Conservation (phyloP, 2,329 filamentous ascomycete species). For the Conoideocrella luteorostrata region DNA sequence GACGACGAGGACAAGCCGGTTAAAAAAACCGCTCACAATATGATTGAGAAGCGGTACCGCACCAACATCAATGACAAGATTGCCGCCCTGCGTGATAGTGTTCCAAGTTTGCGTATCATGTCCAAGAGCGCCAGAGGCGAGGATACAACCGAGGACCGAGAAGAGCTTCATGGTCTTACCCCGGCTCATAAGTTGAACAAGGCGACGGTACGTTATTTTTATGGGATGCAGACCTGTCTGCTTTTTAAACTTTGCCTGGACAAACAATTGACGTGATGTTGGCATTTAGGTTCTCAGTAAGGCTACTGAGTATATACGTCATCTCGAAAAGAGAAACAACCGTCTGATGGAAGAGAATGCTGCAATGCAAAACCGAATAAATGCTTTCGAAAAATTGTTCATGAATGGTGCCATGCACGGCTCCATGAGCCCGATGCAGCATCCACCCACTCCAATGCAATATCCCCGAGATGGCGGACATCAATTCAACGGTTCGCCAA, state of each 20-base stretch:
- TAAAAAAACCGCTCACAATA: conserved; percentile 96
- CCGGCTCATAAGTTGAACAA: conserved; percentile 95
- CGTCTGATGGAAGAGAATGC: conserved; percentile 75
- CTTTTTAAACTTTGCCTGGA: neutral
- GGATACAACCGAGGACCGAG: conserved; percentile 65
- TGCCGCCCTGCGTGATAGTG: conserved; percentile 81
- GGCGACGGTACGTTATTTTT: conserved; percentile 60
- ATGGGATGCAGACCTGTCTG: neutral
- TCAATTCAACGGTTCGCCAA: conserved; percentile 38
- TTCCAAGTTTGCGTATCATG: conserved; percentile 83
- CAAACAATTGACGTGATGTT: neutral
- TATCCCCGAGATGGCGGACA: conserved; percentile 39
- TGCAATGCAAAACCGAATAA: conserved; percentile 70
- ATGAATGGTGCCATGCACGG: conserved; percentile 67
- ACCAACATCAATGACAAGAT: conserved; percentile 98
- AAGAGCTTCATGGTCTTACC: conserved; percentile 68
- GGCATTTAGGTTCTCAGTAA: conserved; percentile 70
- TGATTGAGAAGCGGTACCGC: conserved; percentile 95
- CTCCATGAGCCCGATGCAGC: conserved; percentile 47
- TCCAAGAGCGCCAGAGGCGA: conserved; percentile 63
- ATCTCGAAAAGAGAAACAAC: conserved; percentile 86
- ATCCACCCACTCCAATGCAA: conserved; percentile 46
- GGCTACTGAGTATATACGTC: conserved; percentile 91
- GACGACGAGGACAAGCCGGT: conserved; percentile 47
- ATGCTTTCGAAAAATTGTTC: conserved; percentile 72